phyloP scores from a whole-genome alignment of 208 protist species.

The Acanthamoeba lenticulata region DNA sequence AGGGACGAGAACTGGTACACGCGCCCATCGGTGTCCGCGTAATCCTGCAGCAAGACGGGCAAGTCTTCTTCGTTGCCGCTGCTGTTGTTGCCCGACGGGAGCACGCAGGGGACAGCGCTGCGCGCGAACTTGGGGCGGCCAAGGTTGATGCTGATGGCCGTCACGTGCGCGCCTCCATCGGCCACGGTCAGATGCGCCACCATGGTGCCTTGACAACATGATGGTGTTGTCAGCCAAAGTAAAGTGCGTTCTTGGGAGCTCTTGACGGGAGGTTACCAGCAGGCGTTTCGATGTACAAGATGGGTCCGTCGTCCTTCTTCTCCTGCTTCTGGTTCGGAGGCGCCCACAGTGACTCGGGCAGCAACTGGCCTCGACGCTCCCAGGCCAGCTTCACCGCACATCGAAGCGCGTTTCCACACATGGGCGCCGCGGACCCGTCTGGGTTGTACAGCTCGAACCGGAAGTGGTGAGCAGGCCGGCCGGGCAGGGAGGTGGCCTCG shows the following conservation, averaged over 20 bases:
- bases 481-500: neutral
- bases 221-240: neutral
- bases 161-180: neutral
- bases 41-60: neutral
- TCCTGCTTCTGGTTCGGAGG: neutral
- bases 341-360: neutral
- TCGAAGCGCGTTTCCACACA: constrained; percentile 10
- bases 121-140: neutral
- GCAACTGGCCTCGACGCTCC: neutral
- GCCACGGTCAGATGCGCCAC: neutral
- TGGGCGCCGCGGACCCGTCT: neutral
- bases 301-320: neutral
- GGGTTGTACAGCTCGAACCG: constrained; percentile 26
- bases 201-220: too few species aligned
- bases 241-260: neutral
- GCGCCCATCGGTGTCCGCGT: neutral
- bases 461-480: neutral
- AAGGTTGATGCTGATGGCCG: neutral
- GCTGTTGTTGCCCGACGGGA: neutral
- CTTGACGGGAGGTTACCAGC: neutral
- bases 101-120: neutral
- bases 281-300: neutral
- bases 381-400: neutral
- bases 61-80: neutral
- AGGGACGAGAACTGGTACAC: neutral